Conservation (phyloP, 768 basidiomycete species). For the Russula compacta region DNA sequence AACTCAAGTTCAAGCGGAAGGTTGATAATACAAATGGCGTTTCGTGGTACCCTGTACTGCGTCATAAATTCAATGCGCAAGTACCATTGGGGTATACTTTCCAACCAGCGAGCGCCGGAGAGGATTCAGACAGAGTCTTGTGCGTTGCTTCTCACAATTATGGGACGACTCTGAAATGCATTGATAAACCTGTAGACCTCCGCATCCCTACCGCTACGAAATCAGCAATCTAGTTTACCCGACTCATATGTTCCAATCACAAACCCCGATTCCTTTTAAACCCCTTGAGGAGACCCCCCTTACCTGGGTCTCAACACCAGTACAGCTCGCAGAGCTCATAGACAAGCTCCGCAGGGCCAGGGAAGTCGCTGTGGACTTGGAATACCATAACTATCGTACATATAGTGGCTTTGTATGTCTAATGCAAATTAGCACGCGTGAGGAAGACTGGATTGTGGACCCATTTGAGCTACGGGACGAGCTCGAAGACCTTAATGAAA, state of each 20-base stretch:
- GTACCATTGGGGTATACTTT: constrained; percentile 68
- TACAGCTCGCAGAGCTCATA: constrained; percentile 53
- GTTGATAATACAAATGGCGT: constrained; percentile 46
- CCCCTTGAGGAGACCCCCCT: constrained; percentile 61
- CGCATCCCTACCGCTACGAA: constrained; percentile 83
- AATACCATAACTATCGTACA: constrained; percentile 84
- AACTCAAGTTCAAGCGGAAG: constrained; percentile 55
- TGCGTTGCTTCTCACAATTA: not conserved
- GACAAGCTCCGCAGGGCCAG: constrained; percentile 49
- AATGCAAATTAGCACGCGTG: constrained; percentile 83
- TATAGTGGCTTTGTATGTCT: constrained; percentile 85
- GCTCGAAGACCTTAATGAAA: constrained; percentile 65
- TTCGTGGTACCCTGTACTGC: constrained; percentile 60
- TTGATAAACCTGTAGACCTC: constrained; percentile 25
- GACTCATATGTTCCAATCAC: constrained; percentile 47
- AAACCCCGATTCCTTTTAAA: constrained; percentile 42
- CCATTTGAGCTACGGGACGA: constrained; percentile 65
- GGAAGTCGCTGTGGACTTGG: constrained; percentile 90
- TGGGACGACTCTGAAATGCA: not conserved
- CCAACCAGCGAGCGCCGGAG: constrained; percentile 26
- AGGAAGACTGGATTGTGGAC: constrained; percentile 84
- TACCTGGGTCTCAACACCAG: constrained; percentile 56
- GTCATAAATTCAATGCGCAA: constrained; percentile 74
- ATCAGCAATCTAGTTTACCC: constrained; percentile 69
- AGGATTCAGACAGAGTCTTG: constrained; percentile 15